phyloP scores from a whole-genome alignment of 495 filamentous ascomycete genomes.

The Staphylotrichum longicolle region DNA sequence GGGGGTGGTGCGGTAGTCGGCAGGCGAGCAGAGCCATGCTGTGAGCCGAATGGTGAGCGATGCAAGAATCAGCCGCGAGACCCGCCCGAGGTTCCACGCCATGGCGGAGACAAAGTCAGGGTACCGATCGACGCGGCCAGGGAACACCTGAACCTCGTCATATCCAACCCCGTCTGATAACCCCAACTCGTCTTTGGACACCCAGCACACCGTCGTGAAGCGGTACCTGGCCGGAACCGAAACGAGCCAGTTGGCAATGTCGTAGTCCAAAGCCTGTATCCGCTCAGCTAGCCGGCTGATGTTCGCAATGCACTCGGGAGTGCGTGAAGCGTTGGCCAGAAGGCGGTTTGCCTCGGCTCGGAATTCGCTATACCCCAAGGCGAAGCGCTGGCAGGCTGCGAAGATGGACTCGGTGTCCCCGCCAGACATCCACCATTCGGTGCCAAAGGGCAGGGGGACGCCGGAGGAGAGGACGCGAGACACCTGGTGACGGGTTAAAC shows the following conservation, averaged over 20 bases:
- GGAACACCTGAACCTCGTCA: slow-evolving; percentile 45
- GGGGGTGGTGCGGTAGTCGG: slow-evolving; percentile 51
- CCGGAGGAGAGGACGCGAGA: slow-evolving; percentile 45
- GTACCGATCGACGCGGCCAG: slow-evolving; percentile 54
- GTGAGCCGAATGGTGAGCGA: slow-evolving; percentile 45
- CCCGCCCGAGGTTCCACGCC: slow-evolving; percentile 46
- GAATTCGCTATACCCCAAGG: slow-evolving; percentile 44
- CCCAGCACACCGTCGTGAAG: slow-evolving; percentile 46
- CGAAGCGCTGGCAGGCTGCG: slow-evolving; percentile 38
- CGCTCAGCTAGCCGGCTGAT: slow-evolving; percentile 39
- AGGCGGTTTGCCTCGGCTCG: slow-evolving; percentile 41
- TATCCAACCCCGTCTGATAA: slow-evolving; percentile 36
- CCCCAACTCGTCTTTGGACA: slow-evolving; percentile 40
- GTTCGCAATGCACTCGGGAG: slow-evolving; percentile 36
- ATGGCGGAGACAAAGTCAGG: slow-evolving; percentile 47
- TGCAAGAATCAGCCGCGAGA: slow-evolving; percentile 44
- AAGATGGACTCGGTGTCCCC: slow-evolving; percentile 38
- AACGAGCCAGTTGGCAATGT: slow-evolving; percentile 44
- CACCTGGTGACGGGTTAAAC: slow-evolving; percentile 29
- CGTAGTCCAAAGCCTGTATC: slow-evolving; percentile 40
- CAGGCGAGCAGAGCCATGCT: slow-evolving; percentile 48
- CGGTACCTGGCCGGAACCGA: slow-evolving; percentile 38
- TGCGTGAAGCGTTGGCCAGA: slow-evolving; percentile 33
- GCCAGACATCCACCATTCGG: slow-evolving; percentile 51
- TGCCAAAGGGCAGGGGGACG: slow-evolving; percentile 39